Base-by-base conservation (phyloP, 2,329 filamentous ascomycete genomes). In the Proliferodiscus dingleyae region DNA sequence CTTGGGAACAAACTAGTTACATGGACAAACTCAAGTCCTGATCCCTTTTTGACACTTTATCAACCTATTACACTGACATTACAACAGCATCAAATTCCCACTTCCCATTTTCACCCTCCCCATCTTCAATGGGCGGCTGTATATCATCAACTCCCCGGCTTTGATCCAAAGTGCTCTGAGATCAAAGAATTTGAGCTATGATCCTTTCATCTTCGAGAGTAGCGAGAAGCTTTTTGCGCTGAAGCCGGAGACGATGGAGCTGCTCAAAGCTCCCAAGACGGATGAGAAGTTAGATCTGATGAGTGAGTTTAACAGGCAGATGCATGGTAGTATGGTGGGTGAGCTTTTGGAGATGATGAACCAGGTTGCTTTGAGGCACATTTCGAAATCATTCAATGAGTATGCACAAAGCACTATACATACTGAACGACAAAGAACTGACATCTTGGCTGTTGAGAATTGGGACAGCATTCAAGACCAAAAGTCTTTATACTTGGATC, bases 61-160 rank as follows among this genome's bases (percentile, higher is more conserved):
- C 24, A 6, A 26, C 24, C 24, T 26, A 11, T 11, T 26, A 26
- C n/a, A n/a, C 24, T 26, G 24, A 26, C 24, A 6, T 6, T 26
- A 6, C 11, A 8, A 15, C 30, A 53, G 59, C 45, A 38, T 58
- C n/a, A 55, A 55, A 13, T 37, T 23, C 8, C 50, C 52, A 0
- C 43, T 57, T 18, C 57, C 54, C 4, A 68, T 72, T 42, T 71
- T 66, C 47, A 71, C 71, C 0, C 59, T 75, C 5, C 66, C 66
- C 13, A 68, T 74, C 55, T 59, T 71, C 22, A 64, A 59, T 29
- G 57, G 63, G 26, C 66, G 67, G 34, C 59, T 71, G 26, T 75
- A 76, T 53, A 55, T 68, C 19, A 63, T 73, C 19, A 68, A 61
- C 38, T 65, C 66, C 3, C 67, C 71, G 1, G 43, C 57, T 1